A percentile compares a stretch with the other conserved stretches of the same genome.
Evolutionary conservation across 2,329 filamentous ascomycete species (phyloP).

Genomic region (Shiraia sp.): DNA sequence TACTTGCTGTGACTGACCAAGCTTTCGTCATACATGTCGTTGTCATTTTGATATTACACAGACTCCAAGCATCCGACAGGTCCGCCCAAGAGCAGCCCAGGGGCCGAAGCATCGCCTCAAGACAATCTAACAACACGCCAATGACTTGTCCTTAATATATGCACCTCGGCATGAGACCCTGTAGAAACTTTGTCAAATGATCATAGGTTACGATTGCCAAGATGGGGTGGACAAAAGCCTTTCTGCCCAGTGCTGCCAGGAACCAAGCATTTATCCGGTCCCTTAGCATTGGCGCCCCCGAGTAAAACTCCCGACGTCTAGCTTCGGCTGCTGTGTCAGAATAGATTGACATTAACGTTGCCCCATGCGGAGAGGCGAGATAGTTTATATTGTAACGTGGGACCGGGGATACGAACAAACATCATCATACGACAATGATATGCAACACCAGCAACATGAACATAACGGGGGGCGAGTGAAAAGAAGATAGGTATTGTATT

Average conservation of each 20-base stretch:
- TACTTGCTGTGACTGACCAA: background rate
- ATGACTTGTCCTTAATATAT: conserved; percentile 14
- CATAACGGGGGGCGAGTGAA: too few species aligned
- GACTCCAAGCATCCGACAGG: conserved; percentile 8
- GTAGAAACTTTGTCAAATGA: conserved; percentile 15
- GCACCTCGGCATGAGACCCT: conserved; percentile 11
- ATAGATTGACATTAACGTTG: conserved; percentile 14
- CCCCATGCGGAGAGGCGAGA: too few species aligned
- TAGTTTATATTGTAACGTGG: too few species aligned
- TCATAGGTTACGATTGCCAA: conserved; percentile 3
- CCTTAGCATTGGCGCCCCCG: conserved; percentile 11
- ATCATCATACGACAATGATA: too few species aligned
- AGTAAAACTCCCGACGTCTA: too few species aligned
- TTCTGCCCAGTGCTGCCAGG: conserved; percentile 16
- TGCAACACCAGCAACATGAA: too few species aligned
- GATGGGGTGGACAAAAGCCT: conserved; percentile 22
- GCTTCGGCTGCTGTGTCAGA: background rate
- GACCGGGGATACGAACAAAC: too few species aligned
- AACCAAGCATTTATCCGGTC: conserved; percentile 33
- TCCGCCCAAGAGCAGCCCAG: conserved; percentile 18
- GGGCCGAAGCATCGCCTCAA: conserved; percentile 13
- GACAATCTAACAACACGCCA: conserved; percentile 14
- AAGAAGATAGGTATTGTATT: too few species aligned
- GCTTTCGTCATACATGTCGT: background rate
- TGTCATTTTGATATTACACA: conserved; percentile 9